Evolutionary conservation across 768 basidiomycete species (phyloP).

Genomic region (Phaeotremella fagi): DNA sequence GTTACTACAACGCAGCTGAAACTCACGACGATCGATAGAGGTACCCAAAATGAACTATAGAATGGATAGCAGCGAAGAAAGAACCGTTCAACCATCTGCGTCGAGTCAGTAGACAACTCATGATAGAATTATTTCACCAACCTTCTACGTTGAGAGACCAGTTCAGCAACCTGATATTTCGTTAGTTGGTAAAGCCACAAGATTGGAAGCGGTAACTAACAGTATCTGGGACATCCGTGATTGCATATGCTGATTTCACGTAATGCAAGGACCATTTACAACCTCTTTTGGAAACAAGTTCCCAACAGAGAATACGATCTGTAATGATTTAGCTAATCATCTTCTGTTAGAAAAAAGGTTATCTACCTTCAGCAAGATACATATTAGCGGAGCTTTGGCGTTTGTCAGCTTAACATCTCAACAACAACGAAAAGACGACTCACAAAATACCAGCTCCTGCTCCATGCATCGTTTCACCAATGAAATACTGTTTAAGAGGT

Average conservation of each 20-base stretch:
- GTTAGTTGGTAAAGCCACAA: slow-evolving; percentile 3
- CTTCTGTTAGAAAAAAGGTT: background rate
- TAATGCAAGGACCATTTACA: slow-evolving; percentile 91
- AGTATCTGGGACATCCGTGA: slow-evolving; percentile 90
- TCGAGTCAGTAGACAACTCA: background rate
- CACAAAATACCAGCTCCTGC: slow-evolving; percentile 48
- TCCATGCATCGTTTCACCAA: slow-evolving; percentile 81
- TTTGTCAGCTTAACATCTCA: slow-evolving; percentile 7
- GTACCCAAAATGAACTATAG: slow-evolving; percentile 87
- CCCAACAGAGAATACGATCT: slow-evolving; percentile 89
- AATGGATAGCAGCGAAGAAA: slow-evolving; percentile 95
- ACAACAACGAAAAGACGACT: slow-evolving; percentile 14
- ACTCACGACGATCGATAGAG: slow-evolving; percentile 74
- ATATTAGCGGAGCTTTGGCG: slow-evolving; percentile 38
- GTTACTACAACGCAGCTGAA: background rate
- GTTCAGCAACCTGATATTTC: slow-evolving; percentile 67
- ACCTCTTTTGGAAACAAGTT: slow-evolving; percentile 89
- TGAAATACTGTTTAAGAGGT: slow-evolving; percentile 90
- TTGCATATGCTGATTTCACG: slow-evolving; percentile 87
- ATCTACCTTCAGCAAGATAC: slow-evolving; percentile 78
- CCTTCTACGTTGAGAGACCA: slow-evolving; percentile 82
- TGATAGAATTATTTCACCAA: background rate
- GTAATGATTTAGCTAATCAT: background rate
- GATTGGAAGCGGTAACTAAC: slow-evolving; percentile 48
- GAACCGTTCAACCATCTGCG: slow-evolving; percentile 91